Evolutionary conservation across 1,284 basidiomycete genomes (phyloP), one percentile per base, ranked within the genome.

Genomic region (Apiotrichum brassicae): DNA sequence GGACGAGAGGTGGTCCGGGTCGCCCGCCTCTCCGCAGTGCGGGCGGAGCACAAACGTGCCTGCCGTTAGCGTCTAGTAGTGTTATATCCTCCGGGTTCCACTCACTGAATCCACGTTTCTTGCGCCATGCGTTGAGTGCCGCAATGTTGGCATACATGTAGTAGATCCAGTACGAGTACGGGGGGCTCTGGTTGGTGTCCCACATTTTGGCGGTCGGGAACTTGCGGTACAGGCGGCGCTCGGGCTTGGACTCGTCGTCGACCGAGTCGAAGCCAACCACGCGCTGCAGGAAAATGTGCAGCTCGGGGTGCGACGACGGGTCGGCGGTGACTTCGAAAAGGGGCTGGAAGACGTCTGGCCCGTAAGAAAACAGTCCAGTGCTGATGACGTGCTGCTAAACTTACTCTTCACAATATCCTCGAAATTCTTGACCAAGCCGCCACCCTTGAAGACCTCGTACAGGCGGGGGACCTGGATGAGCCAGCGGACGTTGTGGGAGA

Each of bases 101-200:
- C 33, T 34, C n/a, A 34, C 91, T 97, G 76, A 98, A 98, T 6
- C 92, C 91, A 34, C 94, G 79, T 19, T 77, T 75, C 50, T 79
- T 81, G 36, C 95, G 80, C 92, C 92, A 98, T 48, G 87, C 83
- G 70, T 98, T 98, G 52, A 98, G 76, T 60, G 89, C 93, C 3
- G 90, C 81, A 77, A 97, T 88, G 69, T 97, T 98, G 18, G 92
- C 90, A 66, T 85, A 98, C 83, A 97, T 90, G 72, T 98, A 97
- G 76, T 97, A 98, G 18, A 94, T 77, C 90, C 88, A 95, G 75
- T 97, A 97, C 5, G 86, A 88, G 73, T 91, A 97, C 0, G 92
- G 91, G 7, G 94, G 95, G 38, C 87, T 89, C 65, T 94, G 87
- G 39, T 79, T 78, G 1, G 85, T 84, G 70, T 92, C 81, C 95